Conservation (phyloP, 148 eudicot species). For the Chenopodium suecicum region DNA sequence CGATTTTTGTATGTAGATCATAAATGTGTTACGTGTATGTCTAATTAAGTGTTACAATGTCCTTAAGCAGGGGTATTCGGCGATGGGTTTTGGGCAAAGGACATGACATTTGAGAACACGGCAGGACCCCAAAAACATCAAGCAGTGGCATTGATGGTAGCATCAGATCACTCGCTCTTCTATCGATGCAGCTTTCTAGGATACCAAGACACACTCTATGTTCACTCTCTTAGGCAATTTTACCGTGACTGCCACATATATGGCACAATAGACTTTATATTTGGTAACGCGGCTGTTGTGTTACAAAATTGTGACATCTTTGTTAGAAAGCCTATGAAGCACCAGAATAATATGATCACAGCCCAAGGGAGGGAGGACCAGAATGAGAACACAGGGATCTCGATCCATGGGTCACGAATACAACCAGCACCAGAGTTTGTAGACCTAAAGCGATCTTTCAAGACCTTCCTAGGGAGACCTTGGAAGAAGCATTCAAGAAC, state of each 20-base stretch:
- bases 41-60: neutral
- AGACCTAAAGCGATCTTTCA: slow-evolving; percentile 29
- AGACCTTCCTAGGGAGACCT: slow-evolving; percentile 62
- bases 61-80: slow-evolving; percentile 46
- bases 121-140: slow-evolving; percentile 70
- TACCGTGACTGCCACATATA: slow-evolving; percentile 69
- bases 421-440: slow-evolving; percentile 38
- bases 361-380: slow-evolving; percentile 59
- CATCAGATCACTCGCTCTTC: slow-evolving; percentile 58
- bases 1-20: neutral
- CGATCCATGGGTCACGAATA: slow-evolving; percentile 46
- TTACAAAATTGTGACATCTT: slow-evolving; percentile 68
- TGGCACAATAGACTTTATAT: slow-evolving; percentile 74
- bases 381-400: slow-evolving; percentile 56
- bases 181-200: slow-evolving; percentile 60
- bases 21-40: neutral
- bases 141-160: slow-evolving; percentile 59
- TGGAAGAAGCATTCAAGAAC: slow-evolving; percentile 72
- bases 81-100: slow-evolving; percentile 72
- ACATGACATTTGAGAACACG: slow-evolving; percentile 67
- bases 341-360: slow-evolving; percentile 55
- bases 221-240: slow-evolving; percentile 60
- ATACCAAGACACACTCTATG: slow-evolving; percentile 65
- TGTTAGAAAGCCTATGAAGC: slow-evolving; percentile 47
- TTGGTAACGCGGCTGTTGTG: slow-evolving; percentile 60